Evolutionary conservation across 2,329 filamentous ascomycete genomes (phyloP).

Genomic region (Rutstroemia sp.): DNA sequence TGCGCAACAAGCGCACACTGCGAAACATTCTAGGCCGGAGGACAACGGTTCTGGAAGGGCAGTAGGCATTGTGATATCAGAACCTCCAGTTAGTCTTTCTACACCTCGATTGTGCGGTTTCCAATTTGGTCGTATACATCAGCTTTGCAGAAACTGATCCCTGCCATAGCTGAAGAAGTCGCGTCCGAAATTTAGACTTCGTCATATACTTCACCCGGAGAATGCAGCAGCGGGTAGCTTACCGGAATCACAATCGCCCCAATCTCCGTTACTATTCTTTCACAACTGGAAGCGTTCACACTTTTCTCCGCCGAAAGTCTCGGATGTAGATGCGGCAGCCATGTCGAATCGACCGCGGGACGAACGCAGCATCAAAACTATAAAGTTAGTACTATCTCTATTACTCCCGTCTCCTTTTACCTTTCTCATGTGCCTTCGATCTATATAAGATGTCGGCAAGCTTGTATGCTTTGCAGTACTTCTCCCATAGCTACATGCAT

Average conservation of each 20-base stretch:
- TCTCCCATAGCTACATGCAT: not conserved
- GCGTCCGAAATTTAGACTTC: slow-evolving; percentile 22
- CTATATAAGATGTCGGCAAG: not conserved
- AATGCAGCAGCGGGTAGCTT: slow-evolving; percentile 22
- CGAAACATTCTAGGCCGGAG: slow-evolving; percentile 20
- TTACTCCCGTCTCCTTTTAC: not conserved
- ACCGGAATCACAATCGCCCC: slow-evolving; percentile 23
- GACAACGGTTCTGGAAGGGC: slow-evolving; percentile 11
- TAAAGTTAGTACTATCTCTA: slow-evolving; percentile 41
- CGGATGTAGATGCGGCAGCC: slow-evolving; percentile 11
- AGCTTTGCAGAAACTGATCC: not conserved
- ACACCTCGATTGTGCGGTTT: not conserved
- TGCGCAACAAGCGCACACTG: slow-evolving; percentile 1
- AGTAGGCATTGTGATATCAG: slow-evolving; percentile 10
- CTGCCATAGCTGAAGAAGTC: slow-evolving; percentile 19
- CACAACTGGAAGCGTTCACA: slow-evolving; percentile 35
- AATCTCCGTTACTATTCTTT: slow-evolving; percentile 46
- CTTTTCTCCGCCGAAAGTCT: slow-evolving; percentile 32
- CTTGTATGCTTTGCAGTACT: too few species aligned
- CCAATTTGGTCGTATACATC: not conserved
- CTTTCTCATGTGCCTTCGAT: not conserved
- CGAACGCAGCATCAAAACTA: slow-evolving; percentile 39
- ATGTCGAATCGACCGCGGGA: slow-evolving; percentile 11
- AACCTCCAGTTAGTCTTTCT: slow-evolving; percentile 15
- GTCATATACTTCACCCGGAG: slow-evolving; percentile 32